Percentiles rank a stretch among this genome's conserved stretches.
phyloP scores from a whole-genome alignment of 2,329 filamentous ascomycete genomes.

The Fusarium buxicola region DNA sequence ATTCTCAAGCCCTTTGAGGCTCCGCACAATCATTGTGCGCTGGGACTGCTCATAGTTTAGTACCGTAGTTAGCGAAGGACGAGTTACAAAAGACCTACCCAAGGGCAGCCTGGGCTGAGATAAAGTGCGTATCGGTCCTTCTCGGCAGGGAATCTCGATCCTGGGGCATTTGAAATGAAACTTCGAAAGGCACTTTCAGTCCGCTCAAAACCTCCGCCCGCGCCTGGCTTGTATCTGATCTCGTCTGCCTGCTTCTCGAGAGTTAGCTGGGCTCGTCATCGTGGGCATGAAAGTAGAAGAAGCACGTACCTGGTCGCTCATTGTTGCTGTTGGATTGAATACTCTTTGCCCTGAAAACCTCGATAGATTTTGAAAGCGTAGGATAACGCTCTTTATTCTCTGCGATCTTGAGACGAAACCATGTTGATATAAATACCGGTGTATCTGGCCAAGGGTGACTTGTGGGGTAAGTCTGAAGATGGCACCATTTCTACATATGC shows the following conservation, averaged over 20 bases:
- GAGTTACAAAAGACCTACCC: constrained; percentile 56
- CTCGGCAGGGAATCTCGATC: constrained; percentile 67
- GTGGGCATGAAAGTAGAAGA: not conserved
- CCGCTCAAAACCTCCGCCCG: constrained; percentile 64
- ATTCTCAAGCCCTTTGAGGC: constrained; percentile 78
- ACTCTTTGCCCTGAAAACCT: not conserved
- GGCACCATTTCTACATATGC: not conserved
- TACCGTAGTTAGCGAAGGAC: rapidly evolving
- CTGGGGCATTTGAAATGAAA: constrained; percentile 63
- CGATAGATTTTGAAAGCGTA: not conserved
- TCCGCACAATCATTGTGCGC: constrained; percentile 77
- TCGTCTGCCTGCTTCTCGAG: constrained; percentile 6
- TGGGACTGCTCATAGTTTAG: constrained; percentile 65
- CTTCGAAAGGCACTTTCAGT: constrained; percentile 67
- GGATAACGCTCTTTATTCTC: not conserved
- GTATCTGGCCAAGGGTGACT: not conserved
- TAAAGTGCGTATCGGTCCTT: constrained; percentile 72
- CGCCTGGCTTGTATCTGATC: constrained; percentile 10
- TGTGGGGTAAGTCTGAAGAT: not conserved
- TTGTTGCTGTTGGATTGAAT: not conserved
- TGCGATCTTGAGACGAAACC: not conserved
- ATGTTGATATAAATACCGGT: not conserved
- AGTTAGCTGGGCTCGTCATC: no score
- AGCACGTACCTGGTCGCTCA: constrained; percentile 7
- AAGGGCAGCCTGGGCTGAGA: constrained; percentile 70